Evolutionary conservation across 805 yeast species (phyloP).

Genomic region (Candida quercuum): DNA sequence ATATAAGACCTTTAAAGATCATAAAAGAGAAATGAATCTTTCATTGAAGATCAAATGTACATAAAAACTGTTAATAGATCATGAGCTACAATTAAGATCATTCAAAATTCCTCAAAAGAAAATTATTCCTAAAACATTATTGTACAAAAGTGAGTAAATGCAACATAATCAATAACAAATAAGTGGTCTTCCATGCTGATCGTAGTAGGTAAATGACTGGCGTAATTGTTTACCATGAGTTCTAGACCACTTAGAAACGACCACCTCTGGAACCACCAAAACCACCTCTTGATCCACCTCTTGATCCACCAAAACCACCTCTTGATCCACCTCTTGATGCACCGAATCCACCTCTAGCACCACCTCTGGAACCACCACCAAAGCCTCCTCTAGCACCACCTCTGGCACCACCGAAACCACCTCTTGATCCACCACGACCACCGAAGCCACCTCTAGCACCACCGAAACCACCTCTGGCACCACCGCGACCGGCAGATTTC

Average conservation of each 20-base stretch:
- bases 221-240: too few species aligned
- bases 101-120: too few species aligned
- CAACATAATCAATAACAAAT: neutral
- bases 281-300: conserved; percentile 30
- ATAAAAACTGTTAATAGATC: neutral
- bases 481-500: conserved; percentile 49
- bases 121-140: neutral
- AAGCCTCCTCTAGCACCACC: conserved; percentile 33
- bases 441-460: conserved; percentile 45
- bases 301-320: conserved; percentile 25
- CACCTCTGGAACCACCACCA: conserved; percentile 20
- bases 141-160: neutral
- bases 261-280: conserved; percentile 21
- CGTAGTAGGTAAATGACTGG: too few species aligned
- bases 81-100: neutral
- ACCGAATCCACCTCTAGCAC: conserved; percentile 29
- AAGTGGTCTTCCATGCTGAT: too few species aligned
- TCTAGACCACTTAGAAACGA: too few species aligned
- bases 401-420: conserved; percentile 33
- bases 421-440: conserved; percentile 40
- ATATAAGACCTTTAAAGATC: conserved; percentile 19
- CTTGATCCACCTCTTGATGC: conserved; percentile 28
- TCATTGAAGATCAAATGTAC: neutral
- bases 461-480: conserved; percentile 41
- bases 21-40: conserved; percentile 6